These are phyloP conservation scores for Rutstroemia sp. DNA, from an alignment of 2,329 filamentous ascomycete species.

Conservation along the genomic window DNA sequence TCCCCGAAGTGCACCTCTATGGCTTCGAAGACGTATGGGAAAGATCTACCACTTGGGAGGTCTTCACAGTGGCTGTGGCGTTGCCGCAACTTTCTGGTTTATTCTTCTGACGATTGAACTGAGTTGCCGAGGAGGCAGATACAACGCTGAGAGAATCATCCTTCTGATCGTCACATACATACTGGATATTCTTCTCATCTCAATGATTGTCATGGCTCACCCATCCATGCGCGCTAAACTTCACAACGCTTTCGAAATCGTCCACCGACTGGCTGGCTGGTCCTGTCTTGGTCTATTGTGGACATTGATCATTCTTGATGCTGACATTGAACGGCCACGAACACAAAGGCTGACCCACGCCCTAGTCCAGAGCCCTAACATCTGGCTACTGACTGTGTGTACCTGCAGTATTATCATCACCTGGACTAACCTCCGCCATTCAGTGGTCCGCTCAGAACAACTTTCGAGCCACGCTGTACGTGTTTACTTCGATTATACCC, in stretches of 20 bases:
- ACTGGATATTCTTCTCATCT: conserved; percentile 48
- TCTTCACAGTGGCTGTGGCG: conserved; percentile 43
- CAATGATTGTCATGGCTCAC: conserved; percentile 56
- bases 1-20: conserved; percentile 38
- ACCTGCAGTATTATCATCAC: conserved; percentile 62
- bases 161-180: conserved; percentile 45
- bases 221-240: conserved; percentile 53
- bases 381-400: conserved; percentile 63
- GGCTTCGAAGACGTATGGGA: conserved; percentile 38
- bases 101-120: conserved; percentile 31
- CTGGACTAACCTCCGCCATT: conserved; percentile 65
- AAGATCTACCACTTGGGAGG: conserved; percentile 49
- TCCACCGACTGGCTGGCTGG: conserved; percentile 71
- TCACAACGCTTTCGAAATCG: conserved; percentile 64
- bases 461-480: conserved; percentile 67
- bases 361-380: conserved; percentile 40
- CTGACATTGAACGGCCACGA: conserved; percentile 35
- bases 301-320: conserved; percentile 50
- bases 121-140: conserved; percentile 18
- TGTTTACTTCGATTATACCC: conserved; percentile 59
- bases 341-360: conserved; percentile 24
- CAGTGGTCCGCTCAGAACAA: conserved; percentile 55
- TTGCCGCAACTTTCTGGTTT: conserved; percentile 42
- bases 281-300: conserved; percentile 57
- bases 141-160: conserved; percentile 37